Evolutionary conservation across 768 basidiomycete species (phyloP), one percentile per base, ranked within the genome.

Genomic region (Boletus eberwhitei): DNA sequence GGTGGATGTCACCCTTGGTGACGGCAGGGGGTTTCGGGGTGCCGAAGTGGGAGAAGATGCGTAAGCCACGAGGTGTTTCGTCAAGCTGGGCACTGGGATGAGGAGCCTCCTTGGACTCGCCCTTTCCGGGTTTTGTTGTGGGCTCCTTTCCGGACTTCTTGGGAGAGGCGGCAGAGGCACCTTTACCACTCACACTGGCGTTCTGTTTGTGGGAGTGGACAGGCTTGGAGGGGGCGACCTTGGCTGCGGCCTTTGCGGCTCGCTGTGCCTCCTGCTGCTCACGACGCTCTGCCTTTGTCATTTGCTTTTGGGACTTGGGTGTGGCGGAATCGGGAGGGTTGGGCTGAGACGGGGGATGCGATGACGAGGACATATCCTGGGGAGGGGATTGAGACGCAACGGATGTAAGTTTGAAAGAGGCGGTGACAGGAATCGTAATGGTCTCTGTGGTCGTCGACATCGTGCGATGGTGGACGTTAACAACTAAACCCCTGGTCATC

Each of bases 1-100:
- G 97, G 67, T 98, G 97, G 38, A 98, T 89, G 64, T 92, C 88
- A 37, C 90, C 90, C 68, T 93, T 92, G 51, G 80, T 76, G 38
- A 73, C 68, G 61, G 66, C 63, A 17, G 69, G 68, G 31, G 74
- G 67, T 61, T 88, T 90, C 17, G 87, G 88, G 29, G 87, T 72
- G 37, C 87, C 89, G 70, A 93, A 93, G 71, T 93, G 92, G 40
- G 88, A 85, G 69, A 93, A 93, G 62, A 93, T 93, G 46, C 85
- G 82, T 47, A 90, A 69, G n/a, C 87, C 85, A 49, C 83, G 84
- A 21, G 68, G 74, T 16, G 72, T 67, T 34, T 73, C 73, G 17
- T 77, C 77, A 0, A 59, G 11, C 41, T 56, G 73, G 52, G 38
- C 58, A 61, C 51, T 73, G 69, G 43, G 72, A 42, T 68, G 52